Base-by-base conservation (phyloP, 352 stramenopile species). In the Globisporangium splendens region DNA sequence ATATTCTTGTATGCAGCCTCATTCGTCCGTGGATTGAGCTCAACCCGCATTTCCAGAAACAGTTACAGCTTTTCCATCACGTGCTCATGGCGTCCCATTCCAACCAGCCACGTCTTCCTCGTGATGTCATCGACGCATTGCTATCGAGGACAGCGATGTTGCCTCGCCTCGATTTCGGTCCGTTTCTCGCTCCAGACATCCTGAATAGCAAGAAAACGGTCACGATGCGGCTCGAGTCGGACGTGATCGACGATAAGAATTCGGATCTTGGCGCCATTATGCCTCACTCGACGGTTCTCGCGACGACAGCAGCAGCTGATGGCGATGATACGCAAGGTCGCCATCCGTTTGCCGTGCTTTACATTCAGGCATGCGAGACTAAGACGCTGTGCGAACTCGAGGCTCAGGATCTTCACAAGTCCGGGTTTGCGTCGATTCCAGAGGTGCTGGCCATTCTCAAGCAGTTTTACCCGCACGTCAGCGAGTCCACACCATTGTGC, bases 11-110 rank as follows among this genome's bases (percentile, higher is more conserved):
- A n/a, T n/a, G n/a, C n/a, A 91, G 81, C 15, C 62, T 75, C 31
- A 66, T 83, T 43, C 78, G 83, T 1, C 79, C 83, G 38, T 92
- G 83, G 83, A 79, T 92, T 28, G 72, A 75, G 17, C 84, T 88
- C 52, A 92, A 92, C 38, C 21, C 64, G 2, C 65, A 76, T 41
- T 92, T 92, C 43, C 72, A 69, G 20, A 51, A 31, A 4, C 74
- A 90, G 55, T 59, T 92, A 17, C 33, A 50, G 47, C 22, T 62
- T 18, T 62, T 62, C 11, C 13, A 51, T n/a, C 13, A 14, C 13
- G 3, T 41, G 2, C 53, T 46, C 14, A 2, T 24, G 2, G 6
- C 14, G 39, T 15, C 13, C 3, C 39, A 12, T 10, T 48, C 33
- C 17, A 28, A 15, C 8, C 33, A 61, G 46, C 55, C 3, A 10